Percentiles rank a stretch among this genome's conserved stretches.
Evolutionary conservation across 805 yeast genomes (phyloP).

Genomic region (Candida golubevii): DNA sequence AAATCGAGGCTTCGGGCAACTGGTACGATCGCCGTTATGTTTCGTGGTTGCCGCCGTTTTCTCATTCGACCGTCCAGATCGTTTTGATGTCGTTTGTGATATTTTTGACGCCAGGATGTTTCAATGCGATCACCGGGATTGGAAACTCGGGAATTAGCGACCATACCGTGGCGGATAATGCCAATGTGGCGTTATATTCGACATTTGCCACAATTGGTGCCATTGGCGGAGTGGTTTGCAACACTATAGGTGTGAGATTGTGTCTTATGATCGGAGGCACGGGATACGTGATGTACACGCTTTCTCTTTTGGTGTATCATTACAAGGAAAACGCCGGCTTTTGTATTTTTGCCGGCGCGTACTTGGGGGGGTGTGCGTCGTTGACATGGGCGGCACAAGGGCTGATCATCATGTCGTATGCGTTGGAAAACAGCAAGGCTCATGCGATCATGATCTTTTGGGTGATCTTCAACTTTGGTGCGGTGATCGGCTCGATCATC

Average conservation of each 20-base stretch:
- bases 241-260: conserved; percentile 43
- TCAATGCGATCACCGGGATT: conserved; percentile 47
- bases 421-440: conserved; percentile 51
- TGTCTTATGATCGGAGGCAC: conserved; percentile 49
- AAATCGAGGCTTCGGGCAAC: conserved; percentile 29
- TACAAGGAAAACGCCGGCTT: conserved; percentile 47
- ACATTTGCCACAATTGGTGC: conserved; percentile 57
- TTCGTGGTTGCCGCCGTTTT: conserved; percentile 32
- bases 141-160: conserved; percentile 44
- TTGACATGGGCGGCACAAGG: conserved; percentile 59
- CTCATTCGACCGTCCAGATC: conserved; percentile 39
- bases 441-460: conserved; percentile 51
- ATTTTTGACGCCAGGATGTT: conserved; percentile 52
- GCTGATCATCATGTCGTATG: conserved; percentile 53
- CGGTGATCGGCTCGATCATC: conserved; percentile 54
- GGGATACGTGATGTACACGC: conserved; percentile 52
- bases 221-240: conserved; percentile 52
- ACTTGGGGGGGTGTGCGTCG: conserved; percentile 53
- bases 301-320: conserved; percentile 46
- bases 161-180: conserved; percentile 40
- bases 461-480: conserved; percentile 60
- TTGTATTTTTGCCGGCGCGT: conserved; percentile 53
- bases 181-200: conserved; percentile 49
- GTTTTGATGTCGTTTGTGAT: conserved; percentile 44
- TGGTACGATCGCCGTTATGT: conserved; percentile 38